Evolutionary conservation across 345 rosid species (phyloP).

Genomic region (Brassica rapa): DNA sequence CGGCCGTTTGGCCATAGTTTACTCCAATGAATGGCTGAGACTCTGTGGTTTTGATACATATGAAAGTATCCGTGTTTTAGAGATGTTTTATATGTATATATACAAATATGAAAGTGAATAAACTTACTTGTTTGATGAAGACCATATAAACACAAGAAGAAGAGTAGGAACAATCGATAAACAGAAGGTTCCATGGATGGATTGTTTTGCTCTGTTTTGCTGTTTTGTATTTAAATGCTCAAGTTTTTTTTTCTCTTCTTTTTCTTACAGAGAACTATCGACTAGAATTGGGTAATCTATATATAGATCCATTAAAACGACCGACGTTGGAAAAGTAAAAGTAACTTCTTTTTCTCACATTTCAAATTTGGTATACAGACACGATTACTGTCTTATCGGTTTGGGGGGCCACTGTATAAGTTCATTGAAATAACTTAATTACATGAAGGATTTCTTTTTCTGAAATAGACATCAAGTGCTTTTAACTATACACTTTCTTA

Average conservation of each 20-base stretch:
- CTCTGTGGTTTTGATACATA: conserved; percentile 49
- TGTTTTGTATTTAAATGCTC: not conserved
- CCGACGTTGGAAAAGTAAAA: conserved; percentile 17
- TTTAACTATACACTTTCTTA: not conserved
- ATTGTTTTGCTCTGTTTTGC: conserved; percentile 22
- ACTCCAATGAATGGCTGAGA: conserved; percentile 79
- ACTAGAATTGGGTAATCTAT: conserved; percentile 11
- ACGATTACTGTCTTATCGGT: not conserved
- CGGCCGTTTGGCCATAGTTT: conserved; percentile 80
- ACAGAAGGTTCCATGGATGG: conserved; percentile 48
- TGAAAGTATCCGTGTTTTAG: not conserved
- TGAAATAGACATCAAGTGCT: not conserved
- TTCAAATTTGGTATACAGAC: not conserved
- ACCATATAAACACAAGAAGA: conserved; percentile 39
- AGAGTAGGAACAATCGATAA: conserved; percentile 32
- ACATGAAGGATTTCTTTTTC: not conserved
- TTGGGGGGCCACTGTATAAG: conserved; percentile 10
- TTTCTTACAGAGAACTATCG: not conserved
- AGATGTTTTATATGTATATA: not conserved
- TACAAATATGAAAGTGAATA: not conserved
- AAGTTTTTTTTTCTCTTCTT: not conserved
- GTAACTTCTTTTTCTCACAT: not conserved
- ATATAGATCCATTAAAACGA: conserved; percentile 23
- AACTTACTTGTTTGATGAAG: conserved; percentile 53
- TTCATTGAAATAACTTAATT: not conserved